Base-by-base conservation (phyloP, 2,329 filamentous ascomycete species). In the Pestalotiopsis sp. region DNA sequence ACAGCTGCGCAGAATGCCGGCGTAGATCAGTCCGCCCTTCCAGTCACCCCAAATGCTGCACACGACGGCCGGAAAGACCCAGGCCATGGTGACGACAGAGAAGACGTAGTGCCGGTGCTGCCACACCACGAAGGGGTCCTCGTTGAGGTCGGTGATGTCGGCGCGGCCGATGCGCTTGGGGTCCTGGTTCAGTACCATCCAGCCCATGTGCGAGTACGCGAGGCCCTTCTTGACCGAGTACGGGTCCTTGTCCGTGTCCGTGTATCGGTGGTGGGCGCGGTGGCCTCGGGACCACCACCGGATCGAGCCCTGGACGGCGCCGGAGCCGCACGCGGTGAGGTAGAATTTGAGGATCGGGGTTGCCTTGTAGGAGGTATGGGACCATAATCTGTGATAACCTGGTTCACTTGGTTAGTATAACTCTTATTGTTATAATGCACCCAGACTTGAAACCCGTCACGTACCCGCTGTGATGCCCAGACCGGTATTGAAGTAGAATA, bases 131-230 rank as follows among this genome's bases (percentile, higher is more conserved):
- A 97, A 89, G 64, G 91, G 86, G 77, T 96, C 93, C 80, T 95
- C 92, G 83, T 96, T 96, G 74, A 97, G 85, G 77, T 97, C 94
- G 75, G 92, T 91, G 77, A 97, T 96, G 75, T 97, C 93, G 80
- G 93, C 95, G 71, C 93, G 92, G 77, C 94, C 94, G 76, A 94
- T 93, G 71, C 92, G 88, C 87, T 95, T 95, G 73, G 93, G 93
- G 85, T 97, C 95, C 84, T 97, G 93, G 87, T 95, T 95, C 87
- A 97, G 90, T 77, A 97, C 83, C 93, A 97, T 96, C 93, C 93
- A 97, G 76, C 93, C 93, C 68, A 97, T 85, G 83, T 94, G 92
- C 66, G 89, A 94, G 87, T 95, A 60, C n/a, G 38, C 31, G 39
- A 45, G 87, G 74, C 93, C 93, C 86, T 97, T 97, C 83, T 93